These are phyloP conservation scores for Casuarina equisetifolia DNA, from an alignment of 306 rosid species.

Conservation along the genomic window DNA sequence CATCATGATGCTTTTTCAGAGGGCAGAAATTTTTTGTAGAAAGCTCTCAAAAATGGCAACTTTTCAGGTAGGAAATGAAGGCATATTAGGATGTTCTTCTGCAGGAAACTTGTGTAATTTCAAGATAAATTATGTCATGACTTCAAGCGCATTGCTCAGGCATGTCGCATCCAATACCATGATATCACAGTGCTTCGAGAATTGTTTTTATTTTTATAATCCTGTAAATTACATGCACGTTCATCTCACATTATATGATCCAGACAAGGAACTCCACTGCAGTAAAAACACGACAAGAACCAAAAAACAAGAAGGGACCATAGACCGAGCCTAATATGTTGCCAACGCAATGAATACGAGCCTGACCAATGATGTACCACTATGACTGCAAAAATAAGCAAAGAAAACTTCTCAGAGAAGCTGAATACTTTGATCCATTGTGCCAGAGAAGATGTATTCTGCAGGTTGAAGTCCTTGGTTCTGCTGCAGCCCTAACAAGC, in stretches of 20 bases:
- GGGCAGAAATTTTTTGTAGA: neutral
- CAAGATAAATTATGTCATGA: neutral
- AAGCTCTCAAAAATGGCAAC: conserved; percentile 19
- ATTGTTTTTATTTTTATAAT: neutral
- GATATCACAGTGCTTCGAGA: neutral
- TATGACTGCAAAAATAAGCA: neutral
- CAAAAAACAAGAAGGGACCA: neutral
- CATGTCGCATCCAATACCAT: neutral
- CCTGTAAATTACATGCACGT: neutral
- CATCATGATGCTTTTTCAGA: neutral
- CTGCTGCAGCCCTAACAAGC: conserved; percentile 19
- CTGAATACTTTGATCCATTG: conserved; percentile 69
- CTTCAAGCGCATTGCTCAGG: neutral
- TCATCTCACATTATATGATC: conserved; percentile 10
- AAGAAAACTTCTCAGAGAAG: conserved; percentile 4
- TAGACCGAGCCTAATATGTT: neutral
- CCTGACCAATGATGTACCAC: neutral
- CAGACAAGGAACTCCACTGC: conserved; percentile 1
- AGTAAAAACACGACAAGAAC: conserved; percentile 16
- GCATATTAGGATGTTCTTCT: neutral
- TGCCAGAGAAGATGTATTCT: conserved; percentile 21
- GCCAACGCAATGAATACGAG: conserved; percentile 13
- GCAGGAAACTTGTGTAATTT: neutral
- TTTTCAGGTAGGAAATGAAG: conserved; percentile 3
- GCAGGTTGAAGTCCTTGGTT: conserved; percentile 27